These are phyloP conservation scores for Suillus alpinus DNA, from an alignment of 768 basidiomycete species.

Conservation along the genomic window DNA sequence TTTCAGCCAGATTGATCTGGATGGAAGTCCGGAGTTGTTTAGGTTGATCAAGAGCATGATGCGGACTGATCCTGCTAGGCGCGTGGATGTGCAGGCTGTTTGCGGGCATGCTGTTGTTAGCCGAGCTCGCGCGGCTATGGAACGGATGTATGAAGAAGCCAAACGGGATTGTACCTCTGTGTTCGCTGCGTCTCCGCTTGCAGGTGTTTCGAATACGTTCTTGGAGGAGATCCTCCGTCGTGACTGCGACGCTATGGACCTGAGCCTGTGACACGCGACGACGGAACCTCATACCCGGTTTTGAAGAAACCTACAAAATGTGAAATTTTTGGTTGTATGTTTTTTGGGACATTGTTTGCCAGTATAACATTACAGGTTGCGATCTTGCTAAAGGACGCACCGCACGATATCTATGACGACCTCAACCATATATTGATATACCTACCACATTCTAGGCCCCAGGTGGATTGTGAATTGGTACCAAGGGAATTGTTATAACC, in stretches of 20 bases:
- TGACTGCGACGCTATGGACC: slow-evolving; percentile 37
- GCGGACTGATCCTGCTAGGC: slow-evolving; percentile 61
- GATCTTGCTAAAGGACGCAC: slow-evolving; percentile 24
- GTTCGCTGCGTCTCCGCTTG: slow-evolving; percentile 63
- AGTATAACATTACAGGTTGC: slow-evolving; percentile 35
- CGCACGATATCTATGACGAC: slow-evolving; percentile 9
- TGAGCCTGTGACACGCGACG: slow-evolving; percentile 30
- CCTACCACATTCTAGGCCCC: slow-evolving; percentile 11
- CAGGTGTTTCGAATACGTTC: slow-evolving; percentile 59
- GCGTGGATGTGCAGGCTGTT: slow-evolving; percentile 56
- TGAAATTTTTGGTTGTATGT: slow-evolving; percentile 25
- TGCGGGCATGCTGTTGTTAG: slow-evolving; percentile 60
- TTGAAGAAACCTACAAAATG: neutral
- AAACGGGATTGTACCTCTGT: slow-evolving; percentile 35
- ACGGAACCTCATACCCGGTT: neutral
- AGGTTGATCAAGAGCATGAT: slow-evolving; percentile 75
- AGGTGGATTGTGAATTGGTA: slow-evolving; percentile 15
- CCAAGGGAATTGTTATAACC: slow-evolving; percentile 12
- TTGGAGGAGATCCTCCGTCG: slow-evolving; percentile 58
- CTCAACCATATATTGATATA: slow-evolving; percentile 18
- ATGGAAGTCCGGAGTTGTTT: slow-evolving; percentile 62
- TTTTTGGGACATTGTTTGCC: slow-evolving; percentile 34
- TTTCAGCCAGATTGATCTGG: slow-evolving; percentile 79
- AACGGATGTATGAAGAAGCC: slow-evolving; percentile 38
- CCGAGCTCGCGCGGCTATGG: slow-evolving; percentile 66